Base-by-base conservation (phyloP, 306 rosid species). In the Canavalia gladiata region DNA sequence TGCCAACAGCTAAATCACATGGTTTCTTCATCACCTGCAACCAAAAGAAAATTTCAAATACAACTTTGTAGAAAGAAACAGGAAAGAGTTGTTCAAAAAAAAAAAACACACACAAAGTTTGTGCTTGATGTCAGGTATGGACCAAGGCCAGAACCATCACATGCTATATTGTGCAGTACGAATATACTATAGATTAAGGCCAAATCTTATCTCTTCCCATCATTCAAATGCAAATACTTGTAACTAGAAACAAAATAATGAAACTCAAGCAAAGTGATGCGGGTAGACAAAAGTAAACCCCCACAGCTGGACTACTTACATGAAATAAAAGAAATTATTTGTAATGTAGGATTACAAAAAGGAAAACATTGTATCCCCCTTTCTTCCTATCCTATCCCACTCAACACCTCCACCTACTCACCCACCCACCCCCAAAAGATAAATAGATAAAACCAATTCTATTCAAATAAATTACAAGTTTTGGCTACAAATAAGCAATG, bases 21-120 rank as follows among this genome's bases (percentile, higher is more conserved):
- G 86, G 81, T 67, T 88, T 88, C 62, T 84, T 84, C 46, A 73
- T 51, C 57, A 7, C 81, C 97, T 92, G 87, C 85, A 87, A 81
- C 37, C 81, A 77, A 8, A 67, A 34, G 33, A 75, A 76, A 63
- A 72, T 59, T 83, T 77, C 67, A 88, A 76, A 60, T 34, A 82
- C 71, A 80, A 58, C 75, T 69, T 57, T 77, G 72, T 57, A 68
- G 50, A 80, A 62, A 45, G 52, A 66, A 82, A 47, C 73, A 84
- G 77, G 7, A 33, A 47, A 56, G 59, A 45, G 28, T 49, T 58
- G 50, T 29, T 56, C 59, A 18, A 18, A 18, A 18, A 18, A 18
- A 18, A 18, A 18, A 18, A 18, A 18, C 0, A 18, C 25, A 18
- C 25, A 18, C 25, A 18, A 18, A 18, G 25, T 18, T 18, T 75